These are phyloP conservation scores for Porogramme epimiltina DNA, from an alignment of 1,284 basidiomycete genomes.

Conservation along the genomic window DNA sequence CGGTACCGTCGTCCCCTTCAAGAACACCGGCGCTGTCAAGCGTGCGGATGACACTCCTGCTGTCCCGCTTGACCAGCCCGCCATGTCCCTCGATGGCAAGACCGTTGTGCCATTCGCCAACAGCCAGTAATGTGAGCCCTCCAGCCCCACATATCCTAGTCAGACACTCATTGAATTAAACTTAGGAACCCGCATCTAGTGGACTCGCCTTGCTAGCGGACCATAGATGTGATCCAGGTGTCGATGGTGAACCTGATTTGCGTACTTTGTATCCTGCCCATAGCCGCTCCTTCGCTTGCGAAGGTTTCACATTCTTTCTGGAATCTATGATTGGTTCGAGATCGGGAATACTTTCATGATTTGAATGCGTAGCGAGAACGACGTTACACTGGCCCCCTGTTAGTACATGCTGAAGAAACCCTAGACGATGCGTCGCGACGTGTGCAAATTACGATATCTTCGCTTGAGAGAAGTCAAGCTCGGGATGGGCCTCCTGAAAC, in stretches of 20 bases:
- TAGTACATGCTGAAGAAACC: not conserved
- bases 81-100: slow-evolving; percentile 15
- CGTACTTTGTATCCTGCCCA: slow-evolving; percentile 17
- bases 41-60: slow-evolving; percentile 28
- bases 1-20: slow-evolving; percentile 29
- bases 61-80: slow-evolving; percentile 22
- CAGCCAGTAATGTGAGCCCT: slow-evolving; percentile 1
- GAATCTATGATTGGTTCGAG: slow-evolving; percentile 27
- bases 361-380: not conserved
- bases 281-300: slow-evolving; percentile 19
- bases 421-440: no score
- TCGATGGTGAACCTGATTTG: slow-evolving; percentile 18
- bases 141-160: no score
- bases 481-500: slow-evolving; percentile 89
- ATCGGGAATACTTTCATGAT: slow-evolving; percentile 14
- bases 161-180: no score
- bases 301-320: slow-evolving; percentile 21
- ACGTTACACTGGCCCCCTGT: not conserved
- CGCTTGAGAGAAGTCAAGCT: slow-evolving; percentile 94
- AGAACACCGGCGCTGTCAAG: slow-evolving; percentile 14
- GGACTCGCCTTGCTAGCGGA: no score
- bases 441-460: slow-evolving; percentile 64
- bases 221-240: slow-evolving; percentile 12
- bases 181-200: no score
- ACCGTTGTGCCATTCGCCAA: slow-evolving; percentile 7